These are phyloP conservation scores for Lasiodiplodia gonubiensis DNA, from an alignment of 2,329 filamentous ascomycete species.

Conservation along the genomic window DNA sequence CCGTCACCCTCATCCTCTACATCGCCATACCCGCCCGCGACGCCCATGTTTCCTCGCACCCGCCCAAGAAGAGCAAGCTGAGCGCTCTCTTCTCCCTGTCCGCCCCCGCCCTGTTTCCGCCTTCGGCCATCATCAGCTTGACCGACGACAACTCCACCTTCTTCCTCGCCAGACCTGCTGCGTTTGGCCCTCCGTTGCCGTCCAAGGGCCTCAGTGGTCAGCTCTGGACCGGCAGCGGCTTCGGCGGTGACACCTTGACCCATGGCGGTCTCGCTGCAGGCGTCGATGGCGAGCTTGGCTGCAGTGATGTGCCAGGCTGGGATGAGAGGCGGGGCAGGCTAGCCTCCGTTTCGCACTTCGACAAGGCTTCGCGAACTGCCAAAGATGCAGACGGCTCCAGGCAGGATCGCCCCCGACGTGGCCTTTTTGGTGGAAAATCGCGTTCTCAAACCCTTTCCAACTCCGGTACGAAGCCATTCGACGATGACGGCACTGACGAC, in stretches of 20 bases:
- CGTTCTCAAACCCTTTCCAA: neutral
- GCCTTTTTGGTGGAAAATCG: neutral
- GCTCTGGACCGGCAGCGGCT: constrained; percentile 91
- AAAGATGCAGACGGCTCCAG: constrained; percentile 1
- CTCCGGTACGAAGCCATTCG: neutral
- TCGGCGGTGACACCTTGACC: constrained; percentile 75
- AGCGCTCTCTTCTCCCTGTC: constrained; percentile 56
- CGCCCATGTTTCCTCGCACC: constrained; percentile 28
- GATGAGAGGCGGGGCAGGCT: constrained; percentile 55
- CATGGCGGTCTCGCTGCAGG: constrained; percentile 59
- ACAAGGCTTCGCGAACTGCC: constrained; percentile 38
- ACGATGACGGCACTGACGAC: constrained; percentile 82
- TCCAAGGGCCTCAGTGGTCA: constrained; percentile 80
- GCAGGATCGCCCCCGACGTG: neutral
- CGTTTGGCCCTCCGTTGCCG: constrained; percentile 84
- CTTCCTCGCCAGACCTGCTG: constrained; percentile 89
- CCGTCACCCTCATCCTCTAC: constrained; percentile 53
- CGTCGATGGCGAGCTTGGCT: constrained; percentile 85
- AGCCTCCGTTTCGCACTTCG: constrained; percentile 41
- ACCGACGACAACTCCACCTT: constrained; percentile 98
- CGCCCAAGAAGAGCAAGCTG: constrained; percentile 41
- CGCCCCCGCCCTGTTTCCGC: constrained; percentile 84
- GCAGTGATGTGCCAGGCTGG: constrained; percentile 93
- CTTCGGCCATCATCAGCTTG: constrained; percentile 92
- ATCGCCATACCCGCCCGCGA: constrained; percentile 37